These are phyloP conservation scores for Zarea fungicola DNA, from an alignment of 2,329 filamentous ascomycete species.

Conservation along the genomic window DNA sequence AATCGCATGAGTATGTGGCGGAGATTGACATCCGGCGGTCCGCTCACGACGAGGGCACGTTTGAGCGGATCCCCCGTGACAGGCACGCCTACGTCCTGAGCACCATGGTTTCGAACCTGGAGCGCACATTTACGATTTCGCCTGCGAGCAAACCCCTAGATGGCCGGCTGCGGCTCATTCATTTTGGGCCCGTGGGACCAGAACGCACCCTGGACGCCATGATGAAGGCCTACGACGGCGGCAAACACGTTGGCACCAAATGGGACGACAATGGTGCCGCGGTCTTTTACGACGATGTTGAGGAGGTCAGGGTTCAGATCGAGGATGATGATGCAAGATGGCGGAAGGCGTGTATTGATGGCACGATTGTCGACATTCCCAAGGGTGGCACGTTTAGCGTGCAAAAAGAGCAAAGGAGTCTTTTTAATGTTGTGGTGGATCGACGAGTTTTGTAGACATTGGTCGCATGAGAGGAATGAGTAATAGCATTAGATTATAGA, in stretches of 20 bases:
- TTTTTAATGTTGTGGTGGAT: constrained; percentile 41
- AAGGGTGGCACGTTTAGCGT: constrained; percentile 67
- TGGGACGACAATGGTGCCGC: constrained; percentile 49
- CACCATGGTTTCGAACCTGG: constrained; percentile 73
- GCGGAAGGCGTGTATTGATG: constrained; percentile 88
- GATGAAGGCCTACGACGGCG: constrained; percentile 55
- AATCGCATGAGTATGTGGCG: constrained; percentile 46
- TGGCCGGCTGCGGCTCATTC: constrained; percentile 63
- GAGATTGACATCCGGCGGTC: constrained; percentile 30
- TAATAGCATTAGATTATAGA: too few species aligned
- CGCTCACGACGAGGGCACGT: constrained; percentile 14
- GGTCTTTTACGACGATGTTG: constrained; percentile 68
- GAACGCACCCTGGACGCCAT: constrained; percentile 72
- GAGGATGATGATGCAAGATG: constrained; percentile 65
- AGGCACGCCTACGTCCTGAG: constrained; percentile 72
- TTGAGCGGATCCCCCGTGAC: constrained; percentile 27
- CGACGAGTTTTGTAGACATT: constrained; percentile 10
- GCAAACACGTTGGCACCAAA: constrained; percentile 47
- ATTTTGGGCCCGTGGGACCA: constrained; percentile 64
- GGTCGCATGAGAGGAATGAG: background rate
- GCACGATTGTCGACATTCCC: constrained; percentile 73
- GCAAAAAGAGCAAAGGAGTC: constrained; percentile 35
- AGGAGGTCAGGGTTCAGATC: constrained; percentile 62
- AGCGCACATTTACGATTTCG: constrained; percentile 76
- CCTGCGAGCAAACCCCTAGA: constrained; percentile 67